Conservation (phyloP, 2,329 filamentous ascomycete species). For the Paramyrothecium sp. region DNA sequence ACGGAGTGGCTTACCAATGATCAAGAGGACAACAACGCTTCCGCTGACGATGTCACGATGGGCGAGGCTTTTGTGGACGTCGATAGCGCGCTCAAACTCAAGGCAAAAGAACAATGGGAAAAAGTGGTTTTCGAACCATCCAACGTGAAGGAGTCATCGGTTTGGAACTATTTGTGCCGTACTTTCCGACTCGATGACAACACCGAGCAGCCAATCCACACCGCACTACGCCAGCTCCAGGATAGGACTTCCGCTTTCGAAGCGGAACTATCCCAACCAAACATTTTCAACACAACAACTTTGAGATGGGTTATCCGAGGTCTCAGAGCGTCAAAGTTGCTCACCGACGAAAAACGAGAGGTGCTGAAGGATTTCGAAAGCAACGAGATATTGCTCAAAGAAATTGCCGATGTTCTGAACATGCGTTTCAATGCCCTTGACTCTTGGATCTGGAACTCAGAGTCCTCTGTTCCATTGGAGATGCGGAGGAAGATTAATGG, state of each 20-base stretch:
- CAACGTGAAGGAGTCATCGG: conserved; percentile 31
- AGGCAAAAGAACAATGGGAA: conserved; percentile 40
- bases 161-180: conserved; percentile 35
- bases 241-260: conserved; percentile 28
- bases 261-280: conserved; percentile 18
- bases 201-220: conserved; percentile 17
- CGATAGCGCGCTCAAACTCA: conserved; percentile 36
- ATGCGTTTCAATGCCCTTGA: conserved; percentile 44
- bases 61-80: conserved; percentile 38
- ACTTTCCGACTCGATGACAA: conserved; percentile 34
- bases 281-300: conserved; percentile 31
- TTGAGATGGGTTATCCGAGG: conserved; percentile 40
- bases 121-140: conserved; percentile 38
- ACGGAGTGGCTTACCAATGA: conserved; percentile 42
- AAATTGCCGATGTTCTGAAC: conserved; percentile 52
- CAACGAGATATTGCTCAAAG: conserved; percentile 39
- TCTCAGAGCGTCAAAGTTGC: conserved; percentile 40
- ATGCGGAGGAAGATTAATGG: conserved; percentile 48
- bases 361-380: conserved; percentile 41
- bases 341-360: conserved; percentile 39
- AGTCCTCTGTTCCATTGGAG: conserved; percentile 35
- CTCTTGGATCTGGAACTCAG: conserved; percentile 44
- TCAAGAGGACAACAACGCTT: conserved; percentile 9
- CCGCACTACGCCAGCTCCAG: conserved; percentile 23
- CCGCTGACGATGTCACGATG: conserved; percentile 21